A percentile compares a stretch with the other conserved stretches of the same genome.
Conservation (phyloP, 2,329 filamentous ascomycete genomes). For the Penicillium sclerotigenum region DNA sequence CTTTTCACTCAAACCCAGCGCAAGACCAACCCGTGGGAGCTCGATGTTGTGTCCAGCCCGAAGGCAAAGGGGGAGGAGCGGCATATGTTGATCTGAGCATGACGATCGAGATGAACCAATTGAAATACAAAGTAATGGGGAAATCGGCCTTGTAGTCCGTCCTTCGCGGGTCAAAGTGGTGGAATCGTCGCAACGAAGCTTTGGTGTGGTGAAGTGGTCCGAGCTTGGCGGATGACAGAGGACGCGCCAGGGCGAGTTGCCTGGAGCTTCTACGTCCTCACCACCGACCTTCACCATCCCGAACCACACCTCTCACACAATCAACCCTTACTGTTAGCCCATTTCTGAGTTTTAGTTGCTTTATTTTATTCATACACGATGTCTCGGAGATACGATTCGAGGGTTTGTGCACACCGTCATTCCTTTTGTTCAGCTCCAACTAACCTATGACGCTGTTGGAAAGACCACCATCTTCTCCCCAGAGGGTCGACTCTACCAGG, state of each 20-base stretch:
- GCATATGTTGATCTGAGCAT: conserved; percentile 81
- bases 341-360: conserved; percentile 8
- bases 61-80: conserved; percentile 63
- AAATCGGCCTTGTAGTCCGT: not conserved
- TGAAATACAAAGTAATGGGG: not conserved
- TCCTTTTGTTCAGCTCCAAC: conserved; percentile 30
- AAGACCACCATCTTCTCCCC: conserved; percentile 99
- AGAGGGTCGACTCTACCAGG: conserved; percentile 96
- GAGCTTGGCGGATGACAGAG: conserved; percentile 39
- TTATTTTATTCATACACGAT: conserved; percentile 52
- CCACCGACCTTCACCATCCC: conserved; percentile 19
- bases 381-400: conserved; percentile 96
- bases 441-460: conserved; percentile 35
- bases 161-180: conserved; percentile 8
- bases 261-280: conserved; percentile 35
- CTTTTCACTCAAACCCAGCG: conserved; percentile 6
- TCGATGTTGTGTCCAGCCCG: conserved; percentile 91
- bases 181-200: conserved; percentile 20
- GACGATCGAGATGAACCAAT: not conserved
- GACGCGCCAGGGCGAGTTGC: conserved; percentile 42
- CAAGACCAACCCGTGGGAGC: conserved; percentile 64
- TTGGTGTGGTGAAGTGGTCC: conserved; percentile 35
- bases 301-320: conserved; percentile 19
- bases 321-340: conserved; percentile 14
- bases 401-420: conserved; percentile 58